These are phyloP conservation scores for Microcera coccophila DNA, from an alignment of 2,329 filamentous ascomycete genomes.

Conservation along the genomic window DNA sequence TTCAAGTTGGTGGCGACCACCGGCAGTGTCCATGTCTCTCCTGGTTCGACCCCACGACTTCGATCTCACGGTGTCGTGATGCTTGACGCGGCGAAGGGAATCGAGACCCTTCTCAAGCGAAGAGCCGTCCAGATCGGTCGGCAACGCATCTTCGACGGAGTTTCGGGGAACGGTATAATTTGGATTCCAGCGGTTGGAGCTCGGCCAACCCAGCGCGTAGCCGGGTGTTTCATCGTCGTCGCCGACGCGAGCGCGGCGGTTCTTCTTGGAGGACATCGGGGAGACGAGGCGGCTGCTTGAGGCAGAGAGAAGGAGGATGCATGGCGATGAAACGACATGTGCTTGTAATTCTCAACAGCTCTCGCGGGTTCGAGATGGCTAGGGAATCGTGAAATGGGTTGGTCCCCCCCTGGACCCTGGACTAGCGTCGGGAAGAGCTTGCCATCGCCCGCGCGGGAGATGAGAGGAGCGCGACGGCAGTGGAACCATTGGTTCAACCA, in stretches of 20 bases:
- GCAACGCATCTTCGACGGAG: conserved; percentile 8
- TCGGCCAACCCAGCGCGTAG: conserved; percentile 19
- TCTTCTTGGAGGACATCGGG: not conserved
- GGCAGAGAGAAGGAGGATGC: no score
- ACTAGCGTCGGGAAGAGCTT: no score
- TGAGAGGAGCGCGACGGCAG: no score
- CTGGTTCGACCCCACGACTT: conserved; percentile 12
- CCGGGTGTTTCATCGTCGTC: conserved; percentile 11
- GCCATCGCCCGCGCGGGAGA: no score
- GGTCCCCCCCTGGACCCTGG: no score
- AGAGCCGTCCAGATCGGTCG: not conserved
- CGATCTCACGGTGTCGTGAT: conserved; percentile 1
- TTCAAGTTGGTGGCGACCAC: not conserved
- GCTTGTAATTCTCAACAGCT: no score
- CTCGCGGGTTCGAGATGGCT: no score
- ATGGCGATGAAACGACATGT: no score
- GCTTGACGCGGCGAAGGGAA: not conserved
- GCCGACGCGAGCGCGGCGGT: not conserved
- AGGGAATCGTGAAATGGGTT: no score
- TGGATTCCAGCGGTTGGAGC: conserved; percentile 27
- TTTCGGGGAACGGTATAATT: conserved; percentile 22
- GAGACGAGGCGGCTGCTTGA: no score
- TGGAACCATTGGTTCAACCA: no score
- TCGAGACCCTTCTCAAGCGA: conserved; percentile 3
- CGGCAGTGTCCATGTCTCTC: conserved; percentile 15